Evolutionary conservation across 495 filamentous ascomycete species (phyloP), one percentile per base, ranked within the genome.

Genomic region (Oleoguttula mirabilis): DNA sequence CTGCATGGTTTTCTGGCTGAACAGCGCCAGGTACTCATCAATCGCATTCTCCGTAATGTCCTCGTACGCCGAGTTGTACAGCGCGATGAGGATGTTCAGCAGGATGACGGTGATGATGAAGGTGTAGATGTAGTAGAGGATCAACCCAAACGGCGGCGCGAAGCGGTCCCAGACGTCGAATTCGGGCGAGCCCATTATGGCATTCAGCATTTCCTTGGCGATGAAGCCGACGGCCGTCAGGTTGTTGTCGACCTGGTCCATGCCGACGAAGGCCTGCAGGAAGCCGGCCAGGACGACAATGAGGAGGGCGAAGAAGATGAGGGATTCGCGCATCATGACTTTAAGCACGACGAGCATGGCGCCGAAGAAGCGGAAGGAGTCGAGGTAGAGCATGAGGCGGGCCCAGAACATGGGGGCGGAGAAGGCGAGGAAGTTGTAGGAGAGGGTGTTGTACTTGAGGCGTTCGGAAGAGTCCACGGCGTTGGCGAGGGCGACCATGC

Each of bases 281-380:
- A 98, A 98, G 14, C 90, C 90, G 32, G 88, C 61, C 34, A 93
- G 64, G 37, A 98, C 80, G 36, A 95, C 77, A 36, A 79, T 64
- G 4, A 98, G 73, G n/a, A 98, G 71, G 5, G 87, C 84, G 53
- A 98, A 98, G 70, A 98, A 98, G 49, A 96, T 95, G 40, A 98
- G 63, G 42, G 84, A 92, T 58, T 98, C 90, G 54, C 88, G 85
- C 90, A 98, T 96, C 92, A 98, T 96, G 37, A 96, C 87, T 55
- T 94, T 87, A 24, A 98, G 66, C 3, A 98, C 84, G 6, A 96
- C 88, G 24, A 98, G 71, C 92, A 98, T 96, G 38, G 85, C 85
- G 32, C 90, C 90, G 50, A 98, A 96, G 70, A 98, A 98, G 45
- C 82, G 80, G 65, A 90, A 84, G 0, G 52, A 80, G 65, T 98